phyloP scores from a whole-genome alignment of 129 eudicot species.

The Kitagawia praeruptora region DNA sequence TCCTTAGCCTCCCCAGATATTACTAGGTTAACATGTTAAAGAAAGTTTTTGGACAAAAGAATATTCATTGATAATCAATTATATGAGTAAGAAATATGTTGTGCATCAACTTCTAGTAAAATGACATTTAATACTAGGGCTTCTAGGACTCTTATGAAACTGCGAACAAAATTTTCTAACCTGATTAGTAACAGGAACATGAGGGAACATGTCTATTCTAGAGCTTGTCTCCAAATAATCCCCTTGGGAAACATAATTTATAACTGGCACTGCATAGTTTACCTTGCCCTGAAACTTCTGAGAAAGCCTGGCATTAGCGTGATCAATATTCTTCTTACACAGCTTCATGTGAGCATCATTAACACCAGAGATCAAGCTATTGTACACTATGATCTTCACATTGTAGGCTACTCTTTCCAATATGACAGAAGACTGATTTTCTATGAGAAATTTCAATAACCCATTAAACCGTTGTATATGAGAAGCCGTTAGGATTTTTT shows the following conservation, averaged over 20 bases:
- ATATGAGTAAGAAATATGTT: not conserved
- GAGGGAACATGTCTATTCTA: constrained; percentile 24
- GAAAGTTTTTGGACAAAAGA: not conserved
- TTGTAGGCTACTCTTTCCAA: constrained; percentile 47
- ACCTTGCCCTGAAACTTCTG: constrained; percentile 26
- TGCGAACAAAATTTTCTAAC: constrained; percentile 18
- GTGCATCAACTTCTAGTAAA: not conserved
- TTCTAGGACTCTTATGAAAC: not conserved
- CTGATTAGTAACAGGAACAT: constrained; percentile 23
- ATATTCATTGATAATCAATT: not conserved
- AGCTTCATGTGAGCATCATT: constrained; percentile 38
- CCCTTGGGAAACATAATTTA: constrained; percentile 1
- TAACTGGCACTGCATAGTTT: constrained; percentile 11
- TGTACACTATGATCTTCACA: constrained; percentile 25
- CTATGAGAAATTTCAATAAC: constrained; percentile 46
- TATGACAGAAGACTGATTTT: constrained; percentile 44
- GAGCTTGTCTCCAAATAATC: constrained; percentile 26
- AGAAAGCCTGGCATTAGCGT: constrained; percentile 32
- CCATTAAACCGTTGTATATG: constrained; percentile 52
- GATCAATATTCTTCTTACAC: constrained; percentile 32
- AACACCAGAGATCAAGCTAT: constrained; percentile 20
- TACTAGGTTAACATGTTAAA: not conserved
- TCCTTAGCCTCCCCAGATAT: not conserved
- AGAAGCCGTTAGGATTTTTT: constrained; percentile 22
- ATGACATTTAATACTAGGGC: not conserved